Percentiles rank a stretch among this genome's conserved stretches.
Conservation (phyloP, 352 stramenopile species). For the Phytophthora sojae region DNA sequence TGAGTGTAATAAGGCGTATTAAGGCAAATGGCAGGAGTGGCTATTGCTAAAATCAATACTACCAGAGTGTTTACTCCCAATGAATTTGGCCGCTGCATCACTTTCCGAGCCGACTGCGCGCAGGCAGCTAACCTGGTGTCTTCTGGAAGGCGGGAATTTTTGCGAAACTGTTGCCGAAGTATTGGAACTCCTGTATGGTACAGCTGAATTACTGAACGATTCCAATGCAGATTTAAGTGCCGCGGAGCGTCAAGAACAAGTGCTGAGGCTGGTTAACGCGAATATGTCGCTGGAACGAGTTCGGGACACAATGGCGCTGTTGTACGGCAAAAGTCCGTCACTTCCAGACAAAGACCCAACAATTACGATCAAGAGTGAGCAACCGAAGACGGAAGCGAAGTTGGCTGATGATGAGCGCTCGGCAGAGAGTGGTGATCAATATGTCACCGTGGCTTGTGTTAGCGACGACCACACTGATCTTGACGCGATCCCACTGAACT, state of each 20-base stretch:
- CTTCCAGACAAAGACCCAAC: not conserved
- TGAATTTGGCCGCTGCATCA: not conserved
- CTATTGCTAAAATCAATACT: not conserved
- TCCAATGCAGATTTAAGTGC: not conserved
- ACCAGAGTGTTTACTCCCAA: not conserved
- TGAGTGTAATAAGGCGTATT: not conserved
- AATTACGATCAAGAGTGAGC: not conserved
- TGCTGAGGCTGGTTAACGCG: not conserved
- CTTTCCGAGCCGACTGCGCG: not conserved
- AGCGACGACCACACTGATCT: not conserved
- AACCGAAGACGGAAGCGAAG: not conserved
- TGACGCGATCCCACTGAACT: not conserved
- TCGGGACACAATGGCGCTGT: not conserved
- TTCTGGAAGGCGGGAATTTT: not conserved
- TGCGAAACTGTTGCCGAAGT: not conserved
- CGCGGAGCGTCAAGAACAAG: not conserved
- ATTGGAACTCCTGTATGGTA: not conserved
- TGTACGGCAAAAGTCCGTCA: not conserved
- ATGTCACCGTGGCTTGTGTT: too few species aligned
- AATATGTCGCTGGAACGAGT: not conserved
- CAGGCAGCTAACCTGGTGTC: not conserved
- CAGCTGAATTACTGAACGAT: not conserved
- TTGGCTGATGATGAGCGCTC: too few species aligned
- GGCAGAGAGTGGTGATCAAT: too few species aligned
- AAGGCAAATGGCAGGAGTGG: not conserved